Conservation (phyloP, 495 filamentous ascomycete species). For the Podospora sp. region DNA sequence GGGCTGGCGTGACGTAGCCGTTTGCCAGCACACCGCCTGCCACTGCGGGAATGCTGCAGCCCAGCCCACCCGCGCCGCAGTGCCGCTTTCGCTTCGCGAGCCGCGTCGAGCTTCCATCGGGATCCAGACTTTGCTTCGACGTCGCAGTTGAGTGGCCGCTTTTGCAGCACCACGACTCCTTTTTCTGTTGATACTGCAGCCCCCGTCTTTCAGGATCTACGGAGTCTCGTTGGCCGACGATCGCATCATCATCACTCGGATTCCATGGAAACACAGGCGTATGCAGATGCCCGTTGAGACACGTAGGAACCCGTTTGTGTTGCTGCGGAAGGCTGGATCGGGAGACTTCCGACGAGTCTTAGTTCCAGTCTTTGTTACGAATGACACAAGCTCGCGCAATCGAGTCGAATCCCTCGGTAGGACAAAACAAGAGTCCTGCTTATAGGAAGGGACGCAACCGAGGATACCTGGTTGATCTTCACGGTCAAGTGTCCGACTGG, state of each 20-base stretch:
- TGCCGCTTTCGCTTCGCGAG: neutral
- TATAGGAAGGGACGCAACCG: neutral
- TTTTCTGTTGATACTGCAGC: neutral
- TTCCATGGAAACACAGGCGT: slow-evolving; percentile 4
- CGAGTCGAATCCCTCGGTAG: neutral
- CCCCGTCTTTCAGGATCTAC: neutral
- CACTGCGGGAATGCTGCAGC: neutral
- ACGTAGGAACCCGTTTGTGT: neutral
- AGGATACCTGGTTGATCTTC: neutral
- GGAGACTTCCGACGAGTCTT: neutral
- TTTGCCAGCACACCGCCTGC: slow-evolving; percentile 18
- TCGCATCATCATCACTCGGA: neutral
- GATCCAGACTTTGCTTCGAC: neutral
- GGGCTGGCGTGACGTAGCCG: slow-evolving; percentile 17
- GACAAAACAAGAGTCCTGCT: neutral
- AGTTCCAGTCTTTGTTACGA: neutral
- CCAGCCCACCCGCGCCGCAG: neutral
- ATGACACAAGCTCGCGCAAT: neutral
- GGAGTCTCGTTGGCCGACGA: neutral
- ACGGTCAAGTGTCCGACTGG: neutral
- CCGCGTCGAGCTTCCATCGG: neutral
- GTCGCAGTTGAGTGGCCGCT: neutral
- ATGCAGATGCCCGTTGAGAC: slow-evolving; percentile 2
- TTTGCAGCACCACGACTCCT: neutral
- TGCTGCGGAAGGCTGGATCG: neutral